Conservation (phyloP, 768 basidiomycete species). For the Tylopilus balloui region DNA sequence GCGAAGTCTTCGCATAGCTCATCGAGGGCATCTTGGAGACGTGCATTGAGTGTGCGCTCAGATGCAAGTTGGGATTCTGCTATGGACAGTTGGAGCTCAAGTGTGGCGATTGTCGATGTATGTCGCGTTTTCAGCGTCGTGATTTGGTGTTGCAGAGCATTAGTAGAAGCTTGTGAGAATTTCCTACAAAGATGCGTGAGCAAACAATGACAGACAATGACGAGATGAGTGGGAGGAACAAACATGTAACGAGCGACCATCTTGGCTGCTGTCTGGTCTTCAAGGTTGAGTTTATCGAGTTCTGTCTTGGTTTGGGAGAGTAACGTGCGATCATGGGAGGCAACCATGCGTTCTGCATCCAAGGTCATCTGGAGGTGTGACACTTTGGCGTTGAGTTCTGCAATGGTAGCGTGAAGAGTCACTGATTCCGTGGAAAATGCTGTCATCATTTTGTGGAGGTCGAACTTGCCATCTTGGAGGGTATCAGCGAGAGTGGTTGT, state of each 20-base stretch:
- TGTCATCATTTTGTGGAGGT: conserved; percentile 43
- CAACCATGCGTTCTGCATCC: conserved; percentile 43
- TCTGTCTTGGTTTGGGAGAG: conserved; percentile 46
- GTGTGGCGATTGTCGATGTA: conserved; percentile 52
- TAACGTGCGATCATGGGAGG: conserved; percentile 41
- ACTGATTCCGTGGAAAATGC: conserved; percentile 50
- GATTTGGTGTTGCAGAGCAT: conserved; percentile 59
- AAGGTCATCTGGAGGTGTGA: conserved; percentile 39
- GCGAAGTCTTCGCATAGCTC: conserved; percentile 67
- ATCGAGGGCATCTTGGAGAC: conserved; percentile 59
- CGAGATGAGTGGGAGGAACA: conserved; percentile 19
- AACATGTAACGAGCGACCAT: conserved; percentile 87
- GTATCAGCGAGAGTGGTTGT: conserved; percentile 28
- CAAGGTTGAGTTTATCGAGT: conserved; percentile 51
- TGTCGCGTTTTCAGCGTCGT: conserved; percentile 57
- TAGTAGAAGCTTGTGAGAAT: conserved; percentile 74
- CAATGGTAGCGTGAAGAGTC: conserved; percentile 40
- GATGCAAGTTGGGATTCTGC: conserved; percentile 42
- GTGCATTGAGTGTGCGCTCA: conserved; percentile 41
- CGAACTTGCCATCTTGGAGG: conserved; percentile 46
- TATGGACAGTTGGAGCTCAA: conserved; percentile 46
- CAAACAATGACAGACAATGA: no score
- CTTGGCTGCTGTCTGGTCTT: conserved; percentile 73
- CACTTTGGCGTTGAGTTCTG: conserved; percentile 41
- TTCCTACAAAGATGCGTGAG: conserved; percentile 45